A percentile compares a stretch with the other conserved stretches of the same genome.
These are phyloP conservation scores for Phytophthora capsici DNA, from an alignment of 352 stramenopile species.

Conservation along the genomic window DNA sequence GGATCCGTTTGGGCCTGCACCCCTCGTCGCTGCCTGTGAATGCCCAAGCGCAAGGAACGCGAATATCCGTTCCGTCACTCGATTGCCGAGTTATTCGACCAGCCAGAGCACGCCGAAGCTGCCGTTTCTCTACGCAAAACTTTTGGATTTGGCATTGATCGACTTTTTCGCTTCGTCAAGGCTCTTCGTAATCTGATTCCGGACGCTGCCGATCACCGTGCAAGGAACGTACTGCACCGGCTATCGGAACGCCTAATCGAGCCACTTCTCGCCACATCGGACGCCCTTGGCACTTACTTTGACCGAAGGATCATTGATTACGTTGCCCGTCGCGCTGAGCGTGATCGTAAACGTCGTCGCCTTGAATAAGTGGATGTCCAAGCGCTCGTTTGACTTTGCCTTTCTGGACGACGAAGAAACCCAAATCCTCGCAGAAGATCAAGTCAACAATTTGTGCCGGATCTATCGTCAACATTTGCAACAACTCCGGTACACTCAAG, in stretches of 20 bases:
- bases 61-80: slow-evolving; percentile 3
- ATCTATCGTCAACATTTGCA: neutral
- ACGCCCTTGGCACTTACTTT: slow-evolving; percentile 1
- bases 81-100: slow-evolving; percentile 4
- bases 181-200: slow-evolving; percentile 10
- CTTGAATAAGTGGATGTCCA: slow-evolving; percentile 1
- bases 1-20: neutral
- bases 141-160: slow-evolving; percentile 7
- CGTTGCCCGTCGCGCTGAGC: neutral
- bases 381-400: slow-evolving; percentile 3
- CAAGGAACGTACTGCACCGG: slow-evolving; percentile 4
- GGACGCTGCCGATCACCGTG: slow-evolving; percentile 5
- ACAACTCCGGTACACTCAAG: neutral
- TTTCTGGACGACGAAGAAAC: slow-evolving; percentile 7
- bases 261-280: neutral
- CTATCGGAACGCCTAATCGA: slow-evolving; percentile 1
- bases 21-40: neutral
- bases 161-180: slow-evolving; percentile 3
- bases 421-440: slow-evolving; percentile 7
- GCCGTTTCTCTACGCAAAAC: slow-evolving; percentile 1
- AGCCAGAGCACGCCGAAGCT: neutral
- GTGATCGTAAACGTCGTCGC: neutral
- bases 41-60: neutral
- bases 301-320: neutral
- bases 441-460: slow-evolving; percentile 2